These are phyloP conservation scores for Penicillium olsonii DNA, from an alignment of 2,329 filamentous ascomycete species.

Conservation along the genomic window DNA sequence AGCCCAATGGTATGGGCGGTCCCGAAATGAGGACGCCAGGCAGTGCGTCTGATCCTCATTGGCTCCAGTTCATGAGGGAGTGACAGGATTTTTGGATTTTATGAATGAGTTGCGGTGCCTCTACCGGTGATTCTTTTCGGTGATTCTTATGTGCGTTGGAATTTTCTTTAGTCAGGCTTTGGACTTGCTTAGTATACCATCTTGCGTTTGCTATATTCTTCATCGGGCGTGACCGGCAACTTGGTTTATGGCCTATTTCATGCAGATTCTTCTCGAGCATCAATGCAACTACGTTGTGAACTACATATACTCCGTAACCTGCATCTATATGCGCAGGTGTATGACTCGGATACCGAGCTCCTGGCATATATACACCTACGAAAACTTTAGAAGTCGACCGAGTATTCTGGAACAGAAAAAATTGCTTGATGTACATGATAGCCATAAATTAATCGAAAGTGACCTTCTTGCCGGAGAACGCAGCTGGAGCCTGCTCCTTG, in stretches of 20 bases:
- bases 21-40: conserved; percentile 27
- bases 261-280: background rate
- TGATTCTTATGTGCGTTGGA: background rate
- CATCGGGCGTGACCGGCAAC: background rate
- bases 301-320: too few relatives aligned
- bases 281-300: too few relatives aligned
- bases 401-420: too few relatives aligned
- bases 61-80: conserved; percentile 39
- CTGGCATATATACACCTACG: too few relatives aligned
- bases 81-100: conserved; percentile 3
- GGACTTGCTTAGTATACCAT: conserved; percentile 22
- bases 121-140: conserved; percentile 8
- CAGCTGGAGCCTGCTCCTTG: conserved; percentile 53
- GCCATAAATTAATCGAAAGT: conserved; percentile 55
- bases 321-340: too few relatives aligned
- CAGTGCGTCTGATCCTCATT: conserved; percentile 28
- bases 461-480: conserved; percentile 64
- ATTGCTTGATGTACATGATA: conserved; percentile 4
- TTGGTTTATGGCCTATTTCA: too few relatives aligned
- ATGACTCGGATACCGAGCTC: too few relatives aligned
- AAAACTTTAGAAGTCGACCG: too few relatives aligned
- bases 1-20: conserved; percentile 16
- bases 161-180: conserved; percentile 3
- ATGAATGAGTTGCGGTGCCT: too few relatives aligned
- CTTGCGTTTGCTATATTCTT: conserved; percentile 2